Evolutionary conservation across 495 filamentous ascomycete species (phyloP).

Genomic region (Chaetomidium leptoderma): DNA sequence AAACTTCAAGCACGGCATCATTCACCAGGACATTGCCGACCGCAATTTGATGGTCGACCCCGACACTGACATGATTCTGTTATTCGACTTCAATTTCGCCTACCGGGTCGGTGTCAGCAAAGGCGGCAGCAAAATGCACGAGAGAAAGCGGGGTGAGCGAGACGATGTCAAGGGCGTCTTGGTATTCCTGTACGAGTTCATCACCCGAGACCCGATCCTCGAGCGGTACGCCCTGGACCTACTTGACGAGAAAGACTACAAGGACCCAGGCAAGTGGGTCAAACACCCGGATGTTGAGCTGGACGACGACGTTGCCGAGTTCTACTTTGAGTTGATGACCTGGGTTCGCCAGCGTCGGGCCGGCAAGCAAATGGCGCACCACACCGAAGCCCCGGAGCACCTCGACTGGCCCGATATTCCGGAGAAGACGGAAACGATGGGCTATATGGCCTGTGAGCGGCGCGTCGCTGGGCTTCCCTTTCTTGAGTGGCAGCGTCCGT

Average conservation of each 20-base stretch:
- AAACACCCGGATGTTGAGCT: neutral
- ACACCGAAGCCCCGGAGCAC: neutral
- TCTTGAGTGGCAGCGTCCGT: neutral
- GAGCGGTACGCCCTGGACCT: neutral
- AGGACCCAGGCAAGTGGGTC: neutral
- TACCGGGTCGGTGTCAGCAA: slow-evolving; percentile 3
- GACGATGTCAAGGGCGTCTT: slow-evolving; percentile 38
- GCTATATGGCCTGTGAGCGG: no score
- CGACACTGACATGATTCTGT: slow-evolving; percentile 32
- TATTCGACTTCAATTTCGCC: slow-evolving; percentile 42
- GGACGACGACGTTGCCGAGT: neutral
- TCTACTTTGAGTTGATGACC: neutral
- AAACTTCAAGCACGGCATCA: slow-evolving; percentile 38
- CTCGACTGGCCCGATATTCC: neutral
- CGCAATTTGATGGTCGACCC: slow-evolving; percentile 38
- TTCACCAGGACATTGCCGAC: slow-evolving; percentile 39
- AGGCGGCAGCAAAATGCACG: neutral
- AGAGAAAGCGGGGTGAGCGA: slow-evolving; percentile 23
- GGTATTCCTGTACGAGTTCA: neutral
- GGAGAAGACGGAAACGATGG: neutral
- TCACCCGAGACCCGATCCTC: neutral
- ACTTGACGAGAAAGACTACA: neutral
- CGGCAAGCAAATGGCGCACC: neutral
- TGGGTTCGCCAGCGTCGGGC: neutral
- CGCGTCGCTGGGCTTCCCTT: neutral